Evolutionary conservation across 441 rosid genomes (phyloP).

Genomic region (Populus hybrid): DNA sequence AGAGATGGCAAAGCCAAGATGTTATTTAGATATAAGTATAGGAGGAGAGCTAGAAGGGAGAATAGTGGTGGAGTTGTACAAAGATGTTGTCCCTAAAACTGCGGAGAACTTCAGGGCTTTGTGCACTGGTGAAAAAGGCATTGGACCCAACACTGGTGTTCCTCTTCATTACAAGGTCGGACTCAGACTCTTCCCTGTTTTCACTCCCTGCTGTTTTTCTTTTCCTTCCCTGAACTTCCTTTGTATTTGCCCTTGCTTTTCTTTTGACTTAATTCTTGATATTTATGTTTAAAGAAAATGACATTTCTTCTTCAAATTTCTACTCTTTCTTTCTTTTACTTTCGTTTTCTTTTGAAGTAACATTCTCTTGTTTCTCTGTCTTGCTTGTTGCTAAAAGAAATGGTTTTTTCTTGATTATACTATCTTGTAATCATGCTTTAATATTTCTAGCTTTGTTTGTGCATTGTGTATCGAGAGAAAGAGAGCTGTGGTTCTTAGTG

Average conservation of each 20-base stretch:
- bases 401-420: background rate
- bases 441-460: background rate
- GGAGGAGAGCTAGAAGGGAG: conserved; percentile 86
- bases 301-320: background rate
- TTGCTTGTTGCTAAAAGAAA: background rate
- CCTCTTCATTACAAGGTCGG: conserved; percentile 23
- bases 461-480: background rate
- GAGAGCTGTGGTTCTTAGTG: background rate
- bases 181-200: background rate
- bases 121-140: conserved; percentile 82
- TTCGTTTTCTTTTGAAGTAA: background rate
- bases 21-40: conserved; percentile 72
- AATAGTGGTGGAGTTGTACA: conserved; percentile 49
- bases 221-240: background rate
- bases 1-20: conserved; percentile 45
- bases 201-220: background rate
- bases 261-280: background rate
- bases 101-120: conserved; percentile 83
- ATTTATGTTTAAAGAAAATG: background rate
- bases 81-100: conserved; percentile 37
- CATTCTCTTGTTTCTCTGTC: background rate
- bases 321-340: background rate
- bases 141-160: conserved; percentile 46
- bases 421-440: background rate
- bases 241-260: background rate